Conservation (phyloP, 805 yeast species). For the Candida ipomoeae region DNA sequence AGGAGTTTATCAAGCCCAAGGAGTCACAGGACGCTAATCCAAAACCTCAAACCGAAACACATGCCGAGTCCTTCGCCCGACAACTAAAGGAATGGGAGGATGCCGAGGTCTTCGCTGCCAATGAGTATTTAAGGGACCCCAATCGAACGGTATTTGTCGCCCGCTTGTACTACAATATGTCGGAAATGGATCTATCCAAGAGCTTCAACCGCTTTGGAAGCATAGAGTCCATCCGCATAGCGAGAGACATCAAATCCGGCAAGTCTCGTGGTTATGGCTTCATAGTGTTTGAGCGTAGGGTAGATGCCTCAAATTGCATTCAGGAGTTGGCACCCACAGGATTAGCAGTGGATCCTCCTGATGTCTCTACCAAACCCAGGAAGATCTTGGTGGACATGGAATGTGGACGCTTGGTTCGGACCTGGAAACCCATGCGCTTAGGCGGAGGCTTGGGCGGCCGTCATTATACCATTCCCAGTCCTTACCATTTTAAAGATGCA, state of each 20-base stretch:
- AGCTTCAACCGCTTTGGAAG: slow-evolving; percentile 64
- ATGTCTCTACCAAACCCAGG: slow-evolving; percentile 42
- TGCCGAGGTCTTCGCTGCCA: slow-evolving; percentile 15
- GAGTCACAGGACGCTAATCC: no score
- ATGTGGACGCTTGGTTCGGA: slow-evolving; percentile 59
- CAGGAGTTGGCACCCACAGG: slow-evolving; percentile 50
- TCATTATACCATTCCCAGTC: slow-evolving; percentile 45
- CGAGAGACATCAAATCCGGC: slow-evolving; percentile 33
- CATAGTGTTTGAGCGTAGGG: slow-evolving; percentile 59
- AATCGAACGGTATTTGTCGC: slow-evolving; percentile 74
- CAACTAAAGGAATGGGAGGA: slow-evolving; percentile 20
- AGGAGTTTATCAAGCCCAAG: slow-evolving; percentile 15
- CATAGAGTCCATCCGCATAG: slow-evolving; percentile 50
- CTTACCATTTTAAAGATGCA: slow-evolving; percentile 21
- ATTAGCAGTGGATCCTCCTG: slow-evolving; percentile 21
- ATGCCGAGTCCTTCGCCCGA: slow-evolving; percentile 12
- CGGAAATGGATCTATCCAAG: slow-evolving; percentile 65
- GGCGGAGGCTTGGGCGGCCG: slow-evolving; percentile 96
- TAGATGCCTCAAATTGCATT: slow-evolving; percentile 59
- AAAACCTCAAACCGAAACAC: slow-evolving; percentile 5
- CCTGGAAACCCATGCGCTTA: slow-evolving; percentile 69
- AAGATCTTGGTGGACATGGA: slow-evolving; percentile 67
- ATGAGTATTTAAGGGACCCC: slow-evolving; percentile 49
- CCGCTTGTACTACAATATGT: slow-evolving; percentile 58
- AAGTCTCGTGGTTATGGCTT: slow-evolving; percentile 83